phyloP scores from a whole-genome alignment of 148 eudicot species.

The Camellia lanceoleosa region DNA sequence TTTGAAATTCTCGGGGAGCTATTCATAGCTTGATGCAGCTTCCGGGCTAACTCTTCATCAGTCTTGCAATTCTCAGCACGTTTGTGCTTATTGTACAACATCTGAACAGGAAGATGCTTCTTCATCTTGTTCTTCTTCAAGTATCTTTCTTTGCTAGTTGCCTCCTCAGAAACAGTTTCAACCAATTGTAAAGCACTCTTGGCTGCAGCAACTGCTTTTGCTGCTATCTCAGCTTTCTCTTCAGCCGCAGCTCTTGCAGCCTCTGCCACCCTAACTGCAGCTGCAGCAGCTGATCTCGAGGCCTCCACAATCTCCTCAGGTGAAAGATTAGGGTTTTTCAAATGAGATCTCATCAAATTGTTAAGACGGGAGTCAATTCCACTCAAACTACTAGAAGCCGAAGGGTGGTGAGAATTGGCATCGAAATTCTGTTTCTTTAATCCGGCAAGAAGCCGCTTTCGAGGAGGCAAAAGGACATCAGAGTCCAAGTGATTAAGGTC shows the following conservation, averaged over 20 bases:
- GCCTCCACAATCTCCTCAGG: conserved; percentile 66
- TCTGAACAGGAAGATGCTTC: conserved; percentile 67
- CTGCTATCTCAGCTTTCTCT: conserved; percentile 79
- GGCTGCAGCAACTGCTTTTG: conserved; percentile 77
- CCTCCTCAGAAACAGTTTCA: conserved; percentile 45
- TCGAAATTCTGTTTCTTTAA: conserved; percentile 67
- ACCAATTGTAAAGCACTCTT: conserved; percentile 70
- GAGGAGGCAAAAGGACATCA: conserved; percentile 87
- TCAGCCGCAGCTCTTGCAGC: conserved; percentile 76
- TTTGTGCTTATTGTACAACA: conserved; percentile 51
- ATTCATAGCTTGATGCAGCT: conserved; percentile 65
- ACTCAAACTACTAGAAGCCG: conserved; percentile 21
- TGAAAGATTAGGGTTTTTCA: conserved; percentile 55
- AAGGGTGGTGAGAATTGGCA: conserved; percentile 34
- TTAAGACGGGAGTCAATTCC: conserved; percentile 49
- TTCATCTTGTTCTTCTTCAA: conserved; percentile 66
- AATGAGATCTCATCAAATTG: conserved; percentile 44
- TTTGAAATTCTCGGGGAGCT: conserved; percentile 77
- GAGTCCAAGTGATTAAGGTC: conserved; percentile 58
- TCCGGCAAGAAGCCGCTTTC: conserved; percentile 79
- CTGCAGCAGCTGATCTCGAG: conserved; percentile 54
- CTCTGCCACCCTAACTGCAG: conserved; percentile 58
- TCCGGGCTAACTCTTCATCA: conserved; percentile 84
- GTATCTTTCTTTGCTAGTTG: conserved; percentile 29
- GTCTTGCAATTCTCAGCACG: conserved; percentile 39